These are phyloP conservation scores for Cytospora piceae DNA, from an alignment of 2,329 filamentous ascomycete genomes.

Conservation along the genomic window DNA sequence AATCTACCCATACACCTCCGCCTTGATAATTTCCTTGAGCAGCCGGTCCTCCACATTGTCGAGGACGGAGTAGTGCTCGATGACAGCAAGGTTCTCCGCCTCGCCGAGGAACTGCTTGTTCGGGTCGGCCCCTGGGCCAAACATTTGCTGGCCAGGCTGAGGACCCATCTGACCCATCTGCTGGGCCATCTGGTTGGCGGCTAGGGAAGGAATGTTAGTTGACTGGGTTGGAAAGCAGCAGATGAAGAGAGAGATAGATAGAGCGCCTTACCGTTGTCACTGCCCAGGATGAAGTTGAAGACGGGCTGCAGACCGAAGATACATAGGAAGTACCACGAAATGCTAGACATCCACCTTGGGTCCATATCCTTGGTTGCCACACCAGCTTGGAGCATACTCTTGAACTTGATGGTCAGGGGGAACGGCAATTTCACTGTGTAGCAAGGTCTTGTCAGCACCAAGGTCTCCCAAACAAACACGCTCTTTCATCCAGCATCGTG, in stretches of 20 bases:
- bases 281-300: slow-evolving; percentile 95
- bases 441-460: slow-evolving; percentile 31
- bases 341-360: slow-evolving; percentile 96
- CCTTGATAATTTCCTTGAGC: slow-evolving; percentile 57
- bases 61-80: slow-evolving; percentile 90
- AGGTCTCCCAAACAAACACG: neutral
- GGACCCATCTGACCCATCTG: slow-evolving; percentile 85
- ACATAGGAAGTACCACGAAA: slow-evolving; percentile 98
- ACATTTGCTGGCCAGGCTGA: slow-evolving; percentile 68
- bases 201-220: slow-evolving; percentile 48
- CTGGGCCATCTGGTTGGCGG: slow-evolving; percentile 88
- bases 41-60: slow-evolving; percentile 87
- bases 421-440: slow-evolving; percentile 87
- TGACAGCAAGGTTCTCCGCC: slow-evolving; percentile 92
- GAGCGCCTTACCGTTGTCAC: slow-evolving; percentile 78
- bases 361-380: slow-evolving; percentile 96
- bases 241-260: too few species aligned
- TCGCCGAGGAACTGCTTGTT: slow-evolving; percentile 94
- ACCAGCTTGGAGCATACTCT: slow-evolving; percentile 97
- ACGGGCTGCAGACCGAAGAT: slow-evolving; percentile 96
- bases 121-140: slow-evolving; percentile 89
- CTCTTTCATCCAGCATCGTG: too few species aligned
- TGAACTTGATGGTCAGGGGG: slow-evolving; percentile 97
- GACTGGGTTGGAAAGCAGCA: slow-evolving; percentile 29
- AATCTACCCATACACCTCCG: slow-evolving; percentile 30